Percentiles rank a stretch among this genome's conserved stretches.
Conservation (phyloP, 192 early-diverging fungal species). For the Linnemannia zychae region DNA sequence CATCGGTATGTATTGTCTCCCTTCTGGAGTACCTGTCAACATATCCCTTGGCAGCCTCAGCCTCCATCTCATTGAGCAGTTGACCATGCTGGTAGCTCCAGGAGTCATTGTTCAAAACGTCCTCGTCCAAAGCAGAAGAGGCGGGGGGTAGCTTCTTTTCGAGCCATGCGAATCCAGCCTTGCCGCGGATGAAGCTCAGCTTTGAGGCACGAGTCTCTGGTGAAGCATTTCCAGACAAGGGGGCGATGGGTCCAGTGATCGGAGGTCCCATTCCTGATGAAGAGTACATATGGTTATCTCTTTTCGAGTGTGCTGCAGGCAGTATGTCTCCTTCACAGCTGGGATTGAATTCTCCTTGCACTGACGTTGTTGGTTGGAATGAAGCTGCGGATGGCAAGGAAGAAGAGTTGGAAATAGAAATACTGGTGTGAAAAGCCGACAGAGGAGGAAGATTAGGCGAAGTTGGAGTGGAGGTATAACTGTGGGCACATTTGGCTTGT, state of each 20-base stretch:
- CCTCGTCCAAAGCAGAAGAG: constrained; percentile 6
- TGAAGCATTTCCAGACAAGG: neutral
- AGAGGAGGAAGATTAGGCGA: neutral
- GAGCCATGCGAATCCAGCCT: constrained; percentile 43
- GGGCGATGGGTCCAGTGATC: neutral
- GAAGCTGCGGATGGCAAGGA: neutral
- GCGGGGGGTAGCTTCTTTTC: constrained; percentile 26
- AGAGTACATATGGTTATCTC: neutral
- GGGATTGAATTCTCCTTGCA: neutral
- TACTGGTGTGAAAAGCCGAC: neutral
- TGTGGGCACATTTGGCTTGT: neutral
- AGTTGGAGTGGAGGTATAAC: neutral
- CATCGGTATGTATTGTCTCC: neutral
- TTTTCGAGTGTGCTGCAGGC: neutral
- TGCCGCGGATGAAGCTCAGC: constrained; percentile 40
- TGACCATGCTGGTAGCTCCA: constrained; percentile 26
- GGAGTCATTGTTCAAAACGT: neutral
- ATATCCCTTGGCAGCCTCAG: constrained; percentile 45
- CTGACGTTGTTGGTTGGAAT: neutral
- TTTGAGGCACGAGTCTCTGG: neutral
- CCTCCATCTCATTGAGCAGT: constrained; percentile 36
- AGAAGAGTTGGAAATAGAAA: neutral
- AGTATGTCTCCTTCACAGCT: neutral
- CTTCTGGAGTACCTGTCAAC: constrained; percentile 29
- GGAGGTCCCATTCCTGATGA: neutral